Percentiles rank a stretch among this genome's conserved stretches.
Evolutionary conservation across 495 filamentous ascomycete species (phyloP).

Genomic region (Tetracladium setigerum): DNA sequence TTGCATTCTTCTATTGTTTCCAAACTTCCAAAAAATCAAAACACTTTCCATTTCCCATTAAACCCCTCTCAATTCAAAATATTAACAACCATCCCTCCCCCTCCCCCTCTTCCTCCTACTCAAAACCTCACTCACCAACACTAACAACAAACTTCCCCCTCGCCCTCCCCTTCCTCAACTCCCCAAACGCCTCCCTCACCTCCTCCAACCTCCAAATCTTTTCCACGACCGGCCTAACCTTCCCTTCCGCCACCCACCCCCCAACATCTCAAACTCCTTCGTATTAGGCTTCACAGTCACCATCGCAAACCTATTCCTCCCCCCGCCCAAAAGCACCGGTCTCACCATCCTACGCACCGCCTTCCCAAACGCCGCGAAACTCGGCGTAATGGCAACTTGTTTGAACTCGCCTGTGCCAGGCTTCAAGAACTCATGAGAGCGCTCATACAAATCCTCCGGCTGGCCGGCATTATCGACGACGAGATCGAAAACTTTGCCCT

Average conservation of each 20-base stretch:
- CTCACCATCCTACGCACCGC: constrained; percentile 26
- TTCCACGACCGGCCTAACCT: constrained; percentile 54
- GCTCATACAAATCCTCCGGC: constrained; percentile 44
- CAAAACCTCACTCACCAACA: too few species aligned
- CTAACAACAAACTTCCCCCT: constrained; percentile 66
- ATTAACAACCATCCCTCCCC: too few species aligned
- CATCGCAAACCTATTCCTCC: constrained; percentile 45
- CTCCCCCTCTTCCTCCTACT: too few species aligned
- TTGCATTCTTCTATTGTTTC: too few species aligned
- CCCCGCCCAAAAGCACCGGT: constrained; percentile 58
- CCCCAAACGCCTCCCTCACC: constrained; percentile 54
- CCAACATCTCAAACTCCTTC: constrained; percentile 48
- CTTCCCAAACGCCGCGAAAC: neutral
- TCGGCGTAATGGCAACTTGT: constrained; percentile 40
- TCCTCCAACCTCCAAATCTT: constrained; percentile 53
- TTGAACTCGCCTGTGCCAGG: constrained; percentile 47
- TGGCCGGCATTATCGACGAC: constrained; percentile 56
- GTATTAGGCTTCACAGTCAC: constrained; percentile 31
- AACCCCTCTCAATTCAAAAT: too few species aligned
- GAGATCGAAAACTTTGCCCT: constrained; percentile 45
- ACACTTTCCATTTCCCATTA: too few species aligned
- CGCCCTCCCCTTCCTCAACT: constrained; percentile 50
- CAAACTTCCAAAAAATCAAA: too few species aligned
- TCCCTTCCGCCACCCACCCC: constrained; percentile 53
- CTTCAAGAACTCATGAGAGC: constrained; percentile 46